Evolutionary conservation across 1,284 basidiomycete genomes (phyloP).

Genomic region (Ceratobasidium theobromae): DNA sequence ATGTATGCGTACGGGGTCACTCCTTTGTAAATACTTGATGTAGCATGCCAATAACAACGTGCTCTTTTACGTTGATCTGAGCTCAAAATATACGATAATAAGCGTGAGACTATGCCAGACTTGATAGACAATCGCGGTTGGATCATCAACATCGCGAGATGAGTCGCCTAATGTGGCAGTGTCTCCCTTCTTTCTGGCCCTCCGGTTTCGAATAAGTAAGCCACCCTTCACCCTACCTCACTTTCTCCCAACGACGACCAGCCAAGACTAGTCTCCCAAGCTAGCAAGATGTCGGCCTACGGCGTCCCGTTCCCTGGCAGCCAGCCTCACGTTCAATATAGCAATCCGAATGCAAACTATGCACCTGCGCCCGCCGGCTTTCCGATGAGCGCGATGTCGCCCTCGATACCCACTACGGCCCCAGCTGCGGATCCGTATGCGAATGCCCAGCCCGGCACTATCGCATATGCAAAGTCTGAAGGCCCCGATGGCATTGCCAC

Average conservation of each 20-base stretch:
- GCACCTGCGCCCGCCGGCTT: not conserved
- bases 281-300: conserved; percentile 7
- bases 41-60: not conserved
- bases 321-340: conserved; percentile 2
- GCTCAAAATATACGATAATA: not conserved
- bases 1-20: too few species aligned
- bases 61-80: not conserved
- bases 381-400: conserved; percentile 1
- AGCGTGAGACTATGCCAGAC: not conserved
- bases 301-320: conserved; percentile 25
- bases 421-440: conserved; percentile 23
- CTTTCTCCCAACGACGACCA: conserved; percentile 26
- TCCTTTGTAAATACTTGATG: conserved; percentile 11
- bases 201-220: conserved; percentile 26
- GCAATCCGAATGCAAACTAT: conserved; percentile 1
- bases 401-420: not conserved
- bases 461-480: conserved; percentile 30
- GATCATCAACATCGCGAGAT: conserved; percentile 28
- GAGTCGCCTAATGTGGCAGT: conserved; percentile 31
- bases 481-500: conserved; percentile 31
- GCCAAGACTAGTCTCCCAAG: not conserved
- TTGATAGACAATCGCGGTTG: conserved; percentile 25
- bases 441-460: conserved; percentile 21
- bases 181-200: conserved; percentile 24
- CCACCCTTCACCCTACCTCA: conserved; percentile 28